These are phyloP conservation scores for Leccinum ochraceum DNA, from an alignment of 768 basidiomycete genomes.

Conservation along the genomic window DNA sequence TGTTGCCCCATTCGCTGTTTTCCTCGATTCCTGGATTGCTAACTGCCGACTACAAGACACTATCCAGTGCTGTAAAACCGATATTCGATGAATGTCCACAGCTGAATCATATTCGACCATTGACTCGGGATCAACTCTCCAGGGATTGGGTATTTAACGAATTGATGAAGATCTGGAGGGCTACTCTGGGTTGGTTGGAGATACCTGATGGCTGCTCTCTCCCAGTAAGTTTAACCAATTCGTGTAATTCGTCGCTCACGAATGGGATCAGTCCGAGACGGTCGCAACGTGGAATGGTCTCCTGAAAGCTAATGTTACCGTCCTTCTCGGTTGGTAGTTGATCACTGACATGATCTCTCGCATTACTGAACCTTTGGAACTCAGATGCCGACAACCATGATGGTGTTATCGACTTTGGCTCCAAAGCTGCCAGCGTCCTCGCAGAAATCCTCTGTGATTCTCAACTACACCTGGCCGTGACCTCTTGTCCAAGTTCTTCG, in stretches of 20 bases:
- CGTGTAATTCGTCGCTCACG: slow-evolving; percentile 3
- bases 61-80: slow-evolving; percentile 49
- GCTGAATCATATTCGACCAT: slow-evolving; percentile 53
- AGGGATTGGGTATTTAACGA: slow-evolving; percentile 52
- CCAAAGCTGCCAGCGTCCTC: slow-evolving; percentile 44
- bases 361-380: slow-evolving; percentile 9
- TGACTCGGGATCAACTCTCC: slow-evolving; percentile 59
- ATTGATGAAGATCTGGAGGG: slow-evolving; percentile 55
- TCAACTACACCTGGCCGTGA: slow-evolving; percentile 43
- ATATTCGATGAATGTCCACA: slow-evolving; percentile 56
- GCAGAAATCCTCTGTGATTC: slow-evolving; percentile 49
- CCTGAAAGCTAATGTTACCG: slow-evolving; percentile 47
- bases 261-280: slow-evolving; percentile 43
- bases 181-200: slow-evolving; percentile 44
- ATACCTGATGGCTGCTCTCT: slow-evolving; percentile 44
- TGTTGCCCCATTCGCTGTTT: slow-evolving; percentile 56
- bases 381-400: slow-evolving; percentile 47
- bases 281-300: slow-evolving; percentile 59
- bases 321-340: slow-evolving; percentile 53
- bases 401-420: slow-evolving; percentile 40
- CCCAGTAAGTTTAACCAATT: slow-evolving; percentile 45
- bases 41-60: slow-evolving; percentile 48
- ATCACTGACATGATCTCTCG: slow-evolving; percentile 5
- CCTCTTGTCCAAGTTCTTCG: slow-evolving; percentile 20
- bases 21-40: slow-evolving; percentile 58